Conservation (phyloP, 148 eudicot species). For the Rhododendron mucronatum region DNA sequence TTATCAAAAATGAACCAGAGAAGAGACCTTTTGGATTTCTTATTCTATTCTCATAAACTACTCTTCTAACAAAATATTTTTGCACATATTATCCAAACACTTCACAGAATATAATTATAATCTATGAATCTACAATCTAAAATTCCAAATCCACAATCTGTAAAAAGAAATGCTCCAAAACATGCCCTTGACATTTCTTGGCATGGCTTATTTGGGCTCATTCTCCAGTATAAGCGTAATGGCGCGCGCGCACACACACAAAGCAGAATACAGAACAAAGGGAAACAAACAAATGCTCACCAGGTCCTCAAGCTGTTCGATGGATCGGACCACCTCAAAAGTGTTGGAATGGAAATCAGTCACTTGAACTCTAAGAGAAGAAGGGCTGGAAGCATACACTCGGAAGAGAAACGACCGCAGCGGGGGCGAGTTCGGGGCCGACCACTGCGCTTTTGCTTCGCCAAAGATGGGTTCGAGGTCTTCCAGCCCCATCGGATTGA, state of each 20-base stretch:
- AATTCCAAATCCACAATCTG: background rate
- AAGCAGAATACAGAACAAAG: background rate
- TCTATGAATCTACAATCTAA: background rate
- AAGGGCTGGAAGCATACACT: conserved; percentile 35
- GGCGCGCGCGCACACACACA: background rate
- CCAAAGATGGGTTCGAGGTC: conserved; percentile 58
- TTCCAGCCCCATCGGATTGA: conserved; percentile 36
- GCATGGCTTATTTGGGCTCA: background rate
- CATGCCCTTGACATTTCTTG: background rate
- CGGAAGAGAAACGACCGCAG: conserved; percentile 45
- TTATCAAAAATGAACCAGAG: background rate
- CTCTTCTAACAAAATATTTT: no score
- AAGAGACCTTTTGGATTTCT: background rate
- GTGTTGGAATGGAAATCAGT: conserved; percentile 63
- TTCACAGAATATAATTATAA: no score
- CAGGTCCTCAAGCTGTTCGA: conserved; percentile 68
- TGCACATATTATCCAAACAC: background rate
- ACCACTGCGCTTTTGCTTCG: conserved; percentile 51
- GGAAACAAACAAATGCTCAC: conserved; percentile 25
- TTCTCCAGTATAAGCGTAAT: background rate
- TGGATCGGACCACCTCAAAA: conserved; percentile 47
- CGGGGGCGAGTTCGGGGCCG: conserved; percentile 15
- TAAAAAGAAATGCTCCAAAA: background rate
- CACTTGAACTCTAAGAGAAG: conserved; percentile 38
- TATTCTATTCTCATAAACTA: background rate